Percentiles rank a stretch among this genome's conserved stretches.
phyloP scores from a whole-genome alignment of 2,329 filamentous ascomycete genomes.

The Bipolaris victoriae region DNA sequence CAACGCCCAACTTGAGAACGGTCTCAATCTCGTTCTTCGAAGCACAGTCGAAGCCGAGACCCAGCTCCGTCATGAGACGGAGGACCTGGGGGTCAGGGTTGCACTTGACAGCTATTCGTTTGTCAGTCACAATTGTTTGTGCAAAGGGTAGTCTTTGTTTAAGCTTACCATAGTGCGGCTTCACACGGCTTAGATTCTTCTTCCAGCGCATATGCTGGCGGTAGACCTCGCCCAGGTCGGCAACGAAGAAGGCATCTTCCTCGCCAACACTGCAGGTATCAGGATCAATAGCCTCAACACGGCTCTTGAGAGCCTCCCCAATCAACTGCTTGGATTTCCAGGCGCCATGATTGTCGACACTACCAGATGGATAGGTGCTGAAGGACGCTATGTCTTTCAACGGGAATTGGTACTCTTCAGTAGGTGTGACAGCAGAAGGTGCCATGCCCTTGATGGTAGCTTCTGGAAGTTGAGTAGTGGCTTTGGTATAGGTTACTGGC shows the following conservation, averaged over 20 bases:
- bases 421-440: conserved; percentile 67
- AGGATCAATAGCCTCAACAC: conserved; percentile 82
- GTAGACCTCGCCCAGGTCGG: conserved; percentile 97
- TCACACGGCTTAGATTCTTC: conserved; percentile 87
- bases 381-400: conserved; percentile 45
- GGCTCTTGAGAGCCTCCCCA: conserved; percentile 82
- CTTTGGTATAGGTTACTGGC: conserved; percentile 16
- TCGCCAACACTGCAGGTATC: conserved; percentile 89
- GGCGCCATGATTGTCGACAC: conserved; percentile 56
- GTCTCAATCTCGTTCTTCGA: conserved; percentile 97
- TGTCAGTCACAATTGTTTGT: conserved; percentile 30
- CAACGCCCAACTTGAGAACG: conserved; percentile 80
- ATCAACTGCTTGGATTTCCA: conserved; percentile 77
- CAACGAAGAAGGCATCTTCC: conserved; percentile 98
- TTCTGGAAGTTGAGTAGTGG: conserved; percentile 30
- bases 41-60: conserved; percentile 96
- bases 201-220: conserved; percentile 99
- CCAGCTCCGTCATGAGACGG: conserved; percentile 83
- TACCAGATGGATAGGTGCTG: conserved; percentile 38
- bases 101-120: conserved; percentile 84
- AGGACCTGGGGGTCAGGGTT: conserved; percentile 93
- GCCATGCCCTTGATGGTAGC: conserved; percentile 66
- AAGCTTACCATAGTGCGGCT: conserved; percentile 88
- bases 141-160: not conserved
- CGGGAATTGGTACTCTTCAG: conserved; percentile 50